Evolutionary conservation across 257 asterid species (phyloP).

Genomic region (Knoxia roxburghii): DNA sequence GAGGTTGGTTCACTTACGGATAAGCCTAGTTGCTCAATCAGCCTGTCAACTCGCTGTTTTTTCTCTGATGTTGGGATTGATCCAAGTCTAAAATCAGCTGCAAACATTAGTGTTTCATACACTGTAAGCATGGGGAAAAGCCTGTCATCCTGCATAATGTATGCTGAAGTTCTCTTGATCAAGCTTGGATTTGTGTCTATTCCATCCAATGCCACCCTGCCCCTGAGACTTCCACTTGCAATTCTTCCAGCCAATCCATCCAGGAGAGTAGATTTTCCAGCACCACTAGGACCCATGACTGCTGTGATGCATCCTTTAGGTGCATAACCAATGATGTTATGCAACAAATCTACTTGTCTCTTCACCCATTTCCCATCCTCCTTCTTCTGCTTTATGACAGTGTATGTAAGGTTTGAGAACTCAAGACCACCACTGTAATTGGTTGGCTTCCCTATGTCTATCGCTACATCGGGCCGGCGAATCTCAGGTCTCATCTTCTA

Average conservation of each 20-base stretch:
- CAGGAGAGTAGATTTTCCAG: slow-evolving; percentile 76
- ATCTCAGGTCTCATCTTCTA: slow-evolving; percentile 20
- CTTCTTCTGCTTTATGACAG: slow-evolving; percentile 48
- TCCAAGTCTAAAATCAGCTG: slow-evolving; percentile 69
- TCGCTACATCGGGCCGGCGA: slow-evolving; percentile 35
- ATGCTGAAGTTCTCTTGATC: slow-evolving; percentile 31
- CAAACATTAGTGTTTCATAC: slow-evolving; percentile 79
- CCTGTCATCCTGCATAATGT: slow-evolving; percentile 51
- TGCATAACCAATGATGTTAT: slow-evolving; percentile 65
- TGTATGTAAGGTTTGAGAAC: slow-evolving; percentile 51
- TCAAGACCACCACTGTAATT: slow-evolving; percentile 52
- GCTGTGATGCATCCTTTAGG: slow-evolving; percentile 79
- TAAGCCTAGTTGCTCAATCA: slow-evolving; percentile 71
- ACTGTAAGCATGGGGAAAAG: slow-evolving; percentile 80
- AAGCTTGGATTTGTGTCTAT: slow-evolving; percentile 26
- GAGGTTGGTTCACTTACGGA: slow-evolving; percentile 34
- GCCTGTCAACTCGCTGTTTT: slow-evolving; percentile 44
- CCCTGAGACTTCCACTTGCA: slow-evolving; percentile 70
- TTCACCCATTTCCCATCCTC: slow-evolving; percentile 58
- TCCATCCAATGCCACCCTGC: slow-evolving; percentile 59
- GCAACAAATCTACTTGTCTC: slow-evolving; percentile 56
- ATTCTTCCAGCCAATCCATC: slow-evolving; percentile 78
- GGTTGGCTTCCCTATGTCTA: slow-evolving; percentile 50
- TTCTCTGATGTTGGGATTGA: slow-evolving; percentile 46
- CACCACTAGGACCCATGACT: slow-evolving; percentile 93